Evolutionary conservation across 208 protist genomes (phyloP).

Genomic region (Borovskyia barvae): DNA sequence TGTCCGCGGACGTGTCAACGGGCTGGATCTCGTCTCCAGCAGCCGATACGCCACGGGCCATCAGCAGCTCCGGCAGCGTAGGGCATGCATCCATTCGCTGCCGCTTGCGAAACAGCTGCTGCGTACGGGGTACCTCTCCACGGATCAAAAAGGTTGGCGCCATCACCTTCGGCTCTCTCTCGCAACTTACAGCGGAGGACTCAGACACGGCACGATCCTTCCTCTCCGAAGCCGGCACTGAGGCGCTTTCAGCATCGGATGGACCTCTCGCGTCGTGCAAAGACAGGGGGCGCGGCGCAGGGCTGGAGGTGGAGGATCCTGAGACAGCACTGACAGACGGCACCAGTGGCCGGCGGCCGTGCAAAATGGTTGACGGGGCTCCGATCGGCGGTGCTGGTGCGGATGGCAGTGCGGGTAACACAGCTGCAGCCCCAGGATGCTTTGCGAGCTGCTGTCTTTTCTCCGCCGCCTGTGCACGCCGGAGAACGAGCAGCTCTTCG

Average conservation of each 20-base stretch:
- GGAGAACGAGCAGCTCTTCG: slow-evolving; percentile 82
- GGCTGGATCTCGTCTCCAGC: slow-evolving; percentile 1
- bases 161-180: slow-evolving; percentile 95
- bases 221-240: no score
- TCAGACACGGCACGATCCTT: no score
- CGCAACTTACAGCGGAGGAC: no score
- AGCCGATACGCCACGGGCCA: slow-evolving; percentile 48
- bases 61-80: slow-evolving; percentile 67
- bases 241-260: neutral
- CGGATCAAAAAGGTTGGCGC: slow-evolving; percentile 53
- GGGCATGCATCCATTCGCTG: slow-evolving; percentile 51
- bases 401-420: neutral
- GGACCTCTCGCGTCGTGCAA: neutral
- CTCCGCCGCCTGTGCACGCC: slow-evolving; percentile 66
- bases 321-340: neutral
- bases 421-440: neutral
- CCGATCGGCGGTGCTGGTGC: neutral
- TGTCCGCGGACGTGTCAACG: neutral
- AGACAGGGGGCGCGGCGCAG: neutral
- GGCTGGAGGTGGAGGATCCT: neutral
- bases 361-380: neutral
- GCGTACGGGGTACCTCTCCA: slow-evolving; percentile 80
- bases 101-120: slow-evolving; percentile 83
- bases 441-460: slow-evolving; percentile 20
- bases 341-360: neutral